phyloP scores from a whole-genome alignment of 306 rosid genomes.

The Malus fusca region DNA sequence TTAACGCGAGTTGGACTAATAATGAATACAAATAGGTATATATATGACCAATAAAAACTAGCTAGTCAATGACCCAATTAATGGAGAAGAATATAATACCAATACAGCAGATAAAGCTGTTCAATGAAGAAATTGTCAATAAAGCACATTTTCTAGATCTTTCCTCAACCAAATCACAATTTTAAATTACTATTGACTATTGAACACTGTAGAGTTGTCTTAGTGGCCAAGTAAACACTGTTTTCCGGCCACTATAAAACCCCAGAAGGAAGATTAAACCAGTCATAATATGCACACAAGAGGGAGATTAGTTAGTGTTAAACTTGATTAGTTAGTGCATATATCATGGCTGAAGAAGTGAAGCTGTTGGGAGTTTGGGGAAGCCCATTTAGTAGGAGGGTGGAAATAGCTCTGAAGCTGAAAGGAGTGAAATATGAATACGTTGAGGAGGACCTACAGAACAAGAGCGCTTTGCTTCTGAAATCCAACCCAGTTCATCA shows the following conservation, averaged over 20 bases:
- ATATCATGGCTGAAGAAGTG: slow-evolving; percentile 23
- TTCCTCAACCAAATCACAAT: not conserved
- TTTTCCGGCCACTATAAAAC: not conserved
- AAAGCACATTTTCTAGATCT: not conserved
- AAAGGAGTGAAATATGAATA: slow-evolving; percentile 45
- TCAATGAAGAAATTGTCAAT: not conserved
- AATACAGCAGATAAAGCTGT: not conserved
- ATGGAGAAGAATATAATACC: not conserved
- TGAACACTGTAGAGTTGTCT: not conserved
- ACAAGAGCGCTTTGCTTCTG: slow-evolving; percentile 38
- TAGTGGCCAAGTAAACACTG: not conserved
- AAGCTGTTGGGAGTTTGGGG: slow-evolving; percentile 23
- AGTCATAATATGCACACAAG: not conserved
- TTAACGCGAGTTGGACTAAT: not conserved
- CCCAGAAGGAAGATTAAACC: not conserved
- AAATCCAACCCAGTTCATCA: slow-evolving; percentile 51
- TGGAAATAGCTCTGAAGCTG: slow-evolving; percentile 39
- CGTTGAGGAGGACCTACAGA: slow-evolving; percentile 22
- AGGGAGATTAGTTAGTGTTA: not conserved
- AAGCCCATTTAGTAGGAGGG: slow-evolving; percentile 42
- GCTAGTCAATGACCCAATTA: not conserved
- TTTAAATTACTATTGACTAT: not conserved
- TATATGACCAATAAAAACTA: not conserved
- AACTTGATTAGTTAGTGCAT: not conserved
- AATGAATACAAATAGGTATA: not conserved